Evolutionary conservation across 2,329 filamentous ascomycete genomes (phyloP), one percentile per base, ranked within the genome.

Genomic region (Coniosporium tulheliwenetii): DNA sequence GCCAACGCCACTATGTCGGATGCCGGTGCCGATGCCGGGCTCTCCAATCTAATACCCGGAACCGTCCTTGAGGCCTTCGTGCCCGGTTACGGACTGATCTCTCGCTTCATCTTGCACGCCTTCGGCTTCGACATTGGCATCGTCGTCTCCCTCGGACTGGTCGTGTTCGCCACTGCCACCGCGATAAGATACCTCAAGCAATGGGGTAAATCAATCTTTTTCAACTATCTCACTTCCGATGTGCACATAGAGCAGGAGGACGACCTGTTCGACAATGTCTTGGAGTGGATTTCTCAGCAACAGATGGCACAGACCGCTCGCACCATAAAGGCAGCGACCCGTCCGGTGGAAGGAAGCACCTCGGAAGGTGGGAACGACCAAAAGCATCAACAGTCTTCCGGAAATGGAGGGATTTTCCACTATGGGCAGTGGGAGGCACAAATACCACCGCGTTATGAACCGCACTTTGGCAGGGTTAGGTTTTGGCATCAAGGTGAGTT

Each of bases 101-200:
- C 65, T 1, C 57, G 61, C 29, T 61, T 65, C 42, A 52, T 66
- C 19, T 52, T 57, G 7, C 54, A 61, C 3, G 45, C 56, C 2
- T 54, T 67, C 16, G 65, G 66, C 7, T 57, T 71, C 40, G 68
- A 71, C 45, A 59, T 69, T 42, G 66, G 65, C 14, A 44, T 69
- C 34, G 47, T 66, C 39, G 66, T 70, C 26, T 62, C 64, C 2
- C 47, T 61, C 10, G 57, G 57, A 19, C 51, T 67, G 2, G 48
- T 69, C 30, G 31, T 63, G n/a, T 59, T 66, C 37, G 65, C 60
- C 5, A 35, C 61, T 3, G 50, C 50, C 14, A 63, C 63, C 39
- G 59, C 57, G 9, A 45, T 53, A 5, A 50, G 57, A 16, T 66
- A 58, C 44, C 33, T 64, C 9, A 62, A 58, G 45, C 44, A 44